These are phyloP conservation scores for Apostasia ramifera DNA, from an alignment of 106 monocot genomes.

Conservation along the genomic window DNA sequence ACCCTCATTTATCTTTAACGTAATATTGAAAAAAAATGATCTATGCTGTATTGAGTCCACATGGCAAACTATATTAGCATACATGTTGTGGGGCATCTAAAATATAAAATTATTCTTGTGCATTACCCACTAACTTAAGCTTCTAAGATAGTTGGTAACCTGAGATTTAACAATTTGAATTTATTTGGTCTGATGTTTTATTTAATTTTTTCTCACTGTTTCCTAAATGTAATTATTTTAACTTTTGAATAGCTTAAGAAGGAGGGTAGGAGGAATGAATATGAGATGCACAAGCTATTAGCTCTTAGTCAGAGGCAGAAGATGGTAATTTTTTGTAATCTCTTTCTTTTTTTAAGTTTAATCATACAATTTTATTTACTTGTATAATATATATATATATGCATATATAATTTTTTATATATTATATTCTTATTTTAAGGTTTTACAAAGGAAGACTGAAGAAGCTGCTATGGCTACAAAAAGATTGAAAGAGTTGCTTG, in stretches of 20 bases:
- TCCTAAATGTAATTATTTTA: too few species aligned
- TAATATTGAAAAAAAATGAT: too few species aligned
- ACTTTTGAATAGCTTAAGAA: conserved; percentile 74
- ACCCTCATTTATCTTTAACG: too few species aligned
- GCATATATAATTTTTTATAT: background rate
- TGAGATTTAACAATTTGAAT: too few species aligned
- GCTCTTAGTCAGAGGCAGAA: conserved; percentile 95
- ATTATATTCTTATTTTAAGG: conserved; percentile 30
- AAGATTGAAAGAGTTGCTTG: conserved; percentile 80
- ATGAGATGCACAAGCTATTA: conserved; percentile 95
- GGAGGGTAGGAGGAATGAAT: conserved; percentile 89
- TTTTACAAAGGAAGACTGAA: conserved; percentile 93
- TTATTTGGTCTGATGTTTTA: too few species aligned
- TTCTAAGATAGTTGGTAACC: too few species aligned
- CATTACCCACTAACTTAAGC: too few species aligned
- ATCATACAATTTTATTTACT: background rate
- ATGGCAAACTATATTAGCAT: too few species aligned
- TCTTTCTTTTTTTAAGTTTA: background rate
- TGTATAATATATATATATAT: background rate
- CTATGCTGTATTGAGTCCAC: too few species aligned
- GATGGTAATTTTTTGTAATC: conserved; percentile 44
- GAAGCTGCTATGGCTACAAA: conserved; percentile 84
- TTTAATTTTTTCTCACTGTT: too few species aligned
- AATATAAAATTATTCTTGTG: too few species aligned
- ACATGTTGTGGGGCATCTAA: too few species aligned